Conservation (phyloP, 2,329 filamentous ascomycete genomes). For the Aureobasidium namibiae region DNA sequence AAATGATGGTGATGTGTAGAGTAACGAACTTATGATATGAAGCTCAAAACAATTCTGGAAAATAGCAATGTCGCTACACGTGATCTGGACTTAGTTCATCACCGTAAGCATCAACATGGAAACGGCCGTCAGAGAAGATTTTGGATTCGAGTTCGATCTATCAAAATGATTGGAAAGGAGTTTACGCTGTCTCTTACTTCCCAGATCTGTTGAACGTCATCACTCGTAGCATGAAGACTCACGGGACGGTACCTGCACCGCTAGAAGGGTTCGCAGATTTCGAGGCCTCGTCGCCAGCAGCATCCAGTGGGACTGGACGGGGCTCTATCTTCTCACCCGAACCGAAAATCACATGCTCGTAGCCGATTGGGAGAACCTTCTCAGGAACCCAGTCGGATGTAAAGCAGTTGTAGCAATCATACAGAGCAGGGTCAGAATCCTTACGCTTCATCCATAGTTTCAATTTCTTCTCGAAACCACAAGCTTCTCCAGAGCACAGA, state of each 20-base stretch:
- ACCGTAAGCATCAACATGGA: too few species aligned
- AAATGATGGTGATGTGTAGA: background rate
- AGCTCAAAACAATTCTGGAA: background rate
- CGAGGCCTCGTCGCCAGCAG: background rate
- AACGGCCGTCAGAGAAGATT: too few species aligned
- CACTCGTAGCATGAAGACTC: background rate
- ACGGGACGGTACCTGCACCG: background rate
- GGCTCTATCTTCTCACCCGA: background rate
- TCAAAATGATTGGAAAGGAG: too few species aligned
- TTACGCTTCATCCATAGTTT: background rate
- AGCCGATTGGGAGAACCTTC: background rate
- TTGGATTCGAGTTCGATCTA: too few species aligned
- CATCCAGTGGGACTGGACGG: background rate
- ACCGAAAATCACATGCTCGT: background rate
- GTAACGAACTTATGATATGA: background rate
- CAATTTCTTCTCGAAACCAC: background rate
- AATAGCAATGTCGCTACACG: background rate
- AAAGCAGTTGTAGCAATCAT: background rate
- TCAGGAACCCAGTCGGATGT: background rate
- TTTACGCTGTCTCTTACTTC: background rate
- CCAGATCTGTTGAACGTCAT: background rate
- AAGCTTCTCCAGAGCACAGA: background rate
- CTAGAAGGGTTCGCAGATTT: background rate
- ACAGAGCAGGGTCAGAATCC: background rate
- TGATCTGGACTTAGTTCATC: background rate